Percentiles rank a stretch among this genome's conserved stretches.
These are phyloP conservation scores for Yamadazyma kitorensis DNA, from an alignment of 805 yeast species.

Conservation along the genomic window DNA sequence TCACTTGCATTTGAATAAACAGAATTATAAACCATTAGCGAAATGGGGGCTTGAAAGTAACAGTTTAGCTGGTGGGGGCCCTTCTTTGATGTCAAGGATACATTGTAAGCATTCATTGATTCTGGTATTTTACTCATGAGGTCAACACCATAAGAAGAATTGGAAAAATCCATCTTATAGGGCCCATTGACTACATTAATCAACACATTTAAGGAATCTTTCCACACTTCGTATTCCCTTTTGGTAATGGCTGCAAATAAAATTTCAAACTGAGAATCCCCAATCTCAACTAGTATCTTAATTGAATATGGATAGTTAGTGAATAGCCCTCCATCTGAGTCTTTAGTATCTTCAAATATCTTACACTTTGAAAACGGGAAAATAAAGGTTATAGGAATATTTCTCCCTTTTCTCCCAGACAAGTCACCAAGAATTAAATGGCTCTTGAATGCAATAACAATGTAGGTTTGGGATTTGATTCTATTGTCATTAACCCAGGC, in stretches of 20 bases:
- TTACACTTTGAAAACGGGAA: slow-evolving; percentile 43
- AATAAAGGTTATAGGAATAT: slow-evolving; percentile 39
- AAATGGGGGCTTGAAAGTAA: slow-evolving; percentile 8
- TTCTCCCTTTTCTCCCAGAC: slow-evolving; percentile 13
- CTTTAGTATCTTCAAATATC: slow-evolving; percentile 19
- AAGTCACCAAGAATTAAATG: slow-evolving; percentile 40
- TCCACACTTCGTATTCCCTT: slow-evolving; percentile 44
- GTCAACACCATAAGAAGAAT: slow-evolving; percentile 1
- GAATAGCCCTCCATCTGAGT: slow-evolving; percentile 26
- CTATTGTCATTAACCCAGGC: slow-evolving; percentile 35
- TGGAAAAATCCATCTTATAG: slow-evolving; percentile 17
- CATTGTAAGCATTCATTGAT: slow-evolving; percentile 17
- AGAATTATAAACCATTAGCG: slow-evolving; percentile 6
- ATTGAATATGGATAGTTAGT: slow-evolving; percentile 30
- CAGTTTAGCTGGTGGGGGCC: slow-evolving; percentile 4
- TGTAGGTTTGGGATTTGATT: slow-evolving; percentile 19
- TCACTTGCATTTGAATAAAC: slow-evolving; percentile 1
- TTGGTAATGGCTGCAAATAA: slow-evolving; percentile 18
- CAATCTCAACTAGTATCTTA: slow-evolving; percentile 47
- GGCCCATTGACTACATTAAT: slow-evolving; percentile 28
- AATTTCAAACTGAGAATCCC: slow-evolving; percentile 43
- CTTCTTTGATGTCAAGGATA: slow-evolving; percentile 7
- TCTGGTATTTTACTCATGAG: slow-evolving; percentile 16
- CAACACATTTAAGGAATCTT: slow-evolving; percentile 19
- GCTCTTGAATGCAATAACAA: slow-evolving; percentile 46